These are phyloP conservation scores for Russula earlei DNA, from an alignment of 768 basidiomycete genomes.

Conservation along the genomic window DNA sequence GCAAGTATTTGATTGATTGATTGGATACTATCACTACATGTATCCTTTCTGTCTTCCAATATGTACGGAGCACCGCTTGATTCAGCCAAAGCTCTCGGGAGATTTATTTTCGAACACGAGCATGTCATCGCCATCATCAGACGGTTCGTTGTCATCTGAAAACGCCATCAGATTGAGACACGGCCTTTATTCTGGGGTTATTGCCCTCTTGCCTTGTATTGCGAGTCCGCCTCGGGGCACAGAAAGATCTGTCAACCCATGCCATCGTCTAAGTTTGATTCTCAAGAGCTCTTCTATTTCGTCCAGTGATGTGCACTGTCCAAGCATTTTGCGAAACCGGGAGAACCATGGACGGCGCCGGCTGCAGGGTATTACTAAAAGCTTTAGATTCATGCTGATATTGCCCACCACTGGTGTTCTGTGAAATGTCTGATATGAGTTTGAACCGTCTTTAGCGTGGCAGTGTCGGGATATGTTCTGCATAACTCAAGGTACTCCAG, in stretches of 20 bases:
- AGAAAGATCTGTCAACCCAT: constrained; percentile 6
- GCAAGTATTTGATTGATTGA: constrained; percentile 82
- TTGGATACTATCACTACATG: neutral
- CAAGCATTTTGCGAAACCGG: constrained; percentile 22
- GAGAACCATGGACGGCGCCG: constrained; percentile 24
- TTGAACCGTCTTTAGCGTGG: constrained; percentile 41
- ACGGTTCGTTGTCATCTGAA: neutral
- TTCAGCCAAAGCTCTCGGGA: neutral
- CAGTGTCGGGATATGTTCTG: constrained; percentile 39
- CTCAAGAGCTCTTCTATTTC: constrained; percentile 22
- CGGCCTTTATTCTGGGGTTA: neutral
- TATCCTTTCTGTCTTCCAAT: neutral
- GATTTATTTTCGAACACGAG: neutral
- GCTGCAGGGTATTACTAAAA: constrained; percentile 10
- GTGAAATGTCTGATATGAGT: constrained; percentile 62
- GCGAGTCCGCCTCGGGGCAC: neutral
- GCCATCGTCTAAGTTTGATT: constrained; percentile 23
- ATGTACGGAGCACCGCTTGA: neutral
- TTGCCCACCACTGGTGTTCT: constrained; percentile 54
- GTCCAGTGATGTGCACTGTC: constrained; percentile 18
- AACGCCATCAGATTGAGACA: neutral
- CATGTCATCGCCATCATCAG: neutral
- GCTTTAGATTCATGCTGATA: neutral
- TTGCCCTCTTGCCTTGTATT: neutral
- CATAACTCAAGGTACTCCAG: constrained; percentile 63